Conservation (phyloP, 345 rosid genomes). For the Schrenkiella parvula region DNA sequence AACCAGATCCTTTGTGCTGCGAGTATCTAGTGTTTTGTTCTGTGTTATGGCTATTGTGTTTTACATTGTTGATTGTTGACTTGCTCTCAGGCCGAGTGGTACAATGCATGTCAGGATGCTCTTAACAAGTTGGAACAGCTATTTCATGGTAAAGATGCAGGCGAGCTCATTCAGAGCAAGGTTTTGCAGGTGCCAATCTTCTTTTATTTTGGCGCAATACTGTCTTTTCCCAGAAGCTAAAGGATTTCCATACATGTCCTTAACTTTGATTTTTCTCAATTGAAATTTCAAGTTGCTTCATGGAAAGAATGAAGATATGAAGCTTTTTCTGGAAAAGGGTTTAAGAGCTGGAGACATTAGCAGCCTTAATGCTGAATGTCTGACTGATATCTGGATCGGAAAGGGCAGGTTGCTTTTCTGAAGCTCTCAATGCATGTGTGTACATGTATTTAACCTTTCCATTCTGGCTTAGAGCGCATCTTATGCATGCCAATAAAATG, state of each 20-base stretch:
- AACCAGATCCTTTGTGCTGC: conserved; percentile 7
- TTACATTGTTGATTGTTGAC: conserved; percentile 19
- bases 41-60: conserved; percentile 19
- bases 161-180: conserved; percentile 67
- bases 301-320: conserved; percentile 70
- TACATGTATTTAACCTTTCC: conserved; percentile 23
- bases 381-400: conserved; percentile 96
- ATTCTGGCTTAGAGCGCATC: conserved; percentile 11
- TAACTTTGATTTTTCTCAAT: conserved; percentile 21
- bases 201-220: conserved; percentile 7
- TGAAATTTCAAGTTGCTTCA: conserved; percentile 51
- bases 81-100: conserved; percentile 74
- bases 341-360: conserved; percentile 67
- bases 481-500: conserved; percentile 2
- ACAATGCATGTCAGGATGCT: conserved; percentile 64
- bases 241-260: not conserved
- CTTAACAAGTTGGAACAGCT: conserved; percentile 67
- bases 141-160: conserved; percentile 58
- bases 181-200: conserved; percentile 60
- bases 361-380: conserved; percentile 75
- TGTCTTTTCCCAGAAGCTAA: not conserved
- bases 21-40: conserved; percentile 9
- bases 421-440: conserved; percentile 31
- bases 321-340: conserved; percentile 55
- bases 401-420: conserved; percentile 66